Evolutionary conservation across 768 basidiomycete species (phyloP).

Genomic region (Amanita jacksonii): DNA sequence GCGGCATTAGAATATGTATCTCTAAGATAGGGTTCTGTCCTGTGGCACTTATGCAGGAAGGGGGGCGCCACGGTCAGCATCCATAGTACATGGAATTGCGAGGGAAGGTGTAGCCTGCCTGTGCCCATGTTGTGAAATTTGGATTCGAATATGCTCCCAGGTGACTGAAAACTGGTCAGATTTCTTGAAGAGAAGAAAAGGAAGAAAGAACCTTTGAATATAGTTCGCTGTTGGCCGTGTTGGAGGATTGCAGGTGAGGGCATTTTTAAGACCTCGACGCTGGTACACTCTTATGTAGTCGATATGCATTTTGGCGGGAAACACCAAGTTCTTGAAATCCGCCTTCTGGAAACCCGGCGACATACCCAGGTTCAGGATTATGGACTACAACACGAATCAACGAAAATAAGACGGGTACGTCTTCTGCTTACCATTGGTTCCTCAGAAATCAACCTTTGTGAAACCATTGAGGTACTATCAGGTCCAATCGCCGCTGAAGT

Average conservation of each 20-base stretch:
- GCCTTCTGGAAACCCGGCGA: conserved; percentile 65
- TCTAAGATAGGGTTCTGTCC: neutral
- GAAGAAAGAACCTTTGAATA: conserved; percentile 40
- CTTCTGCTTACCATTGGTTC: conserved; percentile 78
- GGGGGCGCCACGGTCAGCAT: conserved; percentile 20
- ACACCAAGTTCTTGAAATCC: conserved; percentile 61
- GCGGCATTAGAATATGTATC: conserved; percentile 2
- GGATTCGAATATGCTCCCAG: conserved; percentile 59
- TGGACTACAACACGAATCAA: conserved; percentile 36
- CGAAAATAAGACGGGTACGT: conserved; percentile 5
- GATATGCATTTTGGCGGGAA: conserved; percentile 74
- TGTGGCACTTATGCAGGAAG: neutral
- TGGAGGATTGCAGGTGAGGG: conserved; percentile 72
- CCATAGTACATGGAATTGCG: conserved; percentile 44
- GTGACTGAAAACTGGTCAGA: conserved; percentile 22
- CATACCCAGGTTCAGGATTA: conserved; percentile 83
- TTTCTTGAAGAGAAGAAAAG: neutral
- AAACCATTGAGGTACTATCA: conserved; percentile 47
- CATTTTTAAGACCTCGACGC: conserved; percentile 56
- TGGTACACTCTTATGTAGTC: conserved; percentile 92
- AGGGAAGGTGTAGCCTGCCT: conserved; percentile 70
- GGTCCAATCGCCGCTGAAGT: conserved; percentile 59
- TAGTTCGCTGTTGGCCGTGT: conserved; percentile 74
- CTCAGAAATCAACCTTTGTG: conserved; percentile 68
- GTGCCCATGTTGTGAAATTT: conserved; percentile 80